Conservation (phyloP, 768 basidiomycete genomes). For the Termitomyces sp. region DNA sequence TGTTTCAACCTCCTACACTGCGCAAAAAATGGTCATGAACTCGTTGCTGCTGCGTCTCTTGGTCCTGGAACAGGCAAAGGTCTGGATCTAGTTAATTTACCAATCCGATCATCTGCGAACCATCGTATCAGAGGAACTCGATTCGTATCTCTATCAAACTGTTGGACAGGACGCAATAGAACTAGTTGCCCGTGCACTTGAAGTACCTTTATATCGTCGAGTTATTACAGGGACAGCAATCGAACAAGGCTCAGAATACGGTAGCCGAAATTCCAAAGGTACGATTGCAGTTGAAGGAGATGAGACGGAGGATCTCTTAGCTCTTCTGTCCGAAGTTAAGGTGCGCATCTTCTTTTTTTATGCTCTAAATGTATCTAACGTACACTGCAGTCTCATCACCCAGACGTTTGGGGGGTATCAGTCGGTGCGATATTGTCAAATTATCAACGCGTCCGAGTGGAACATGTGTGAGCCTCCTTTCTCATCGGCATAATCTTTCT, state of each 20-base stretch:
- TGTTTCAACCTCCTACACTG: constrained; percentile 95
- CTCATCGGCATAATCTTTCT: neutral
- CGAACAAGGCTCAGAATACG: constrained; percentile 83
- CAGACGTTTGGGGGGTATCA: constrained; percentile 80
- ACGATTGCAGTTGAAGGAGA: constrained; percentile 62
- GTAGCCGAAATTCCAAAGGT: constrained; percentile 46
- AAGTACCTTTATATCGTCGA: constrained; percentile 78
- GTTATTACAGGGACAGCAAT: constrained; percentile 79
- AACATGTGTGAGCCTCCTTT: constrained; percentile 75
- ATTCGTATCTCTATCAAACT: constrained; percentile 99
- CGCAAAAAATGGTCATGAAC: constrained; percentile 75
- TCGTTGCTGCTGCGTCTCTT: constrained; percentile 85
- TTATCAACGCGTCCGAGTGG: constrained; percentile 94
- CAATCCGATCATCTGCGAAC: constrained; percentile 16
- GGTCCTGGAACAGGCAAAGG: constrained; percentile 84
- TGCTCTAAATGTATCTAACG: neutral
- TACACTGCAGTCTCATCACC: constrained; percentile 54
- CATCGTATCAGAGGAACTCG: constrained; percentile 79
- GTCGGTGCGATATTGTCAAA: constrained; percentile 97
- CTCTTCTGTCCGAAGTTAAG: constrained; percentile 68
- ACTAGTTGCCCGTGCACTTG: constrained; percentile 77
- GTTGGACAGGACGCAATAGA: constrained; percentile 94
- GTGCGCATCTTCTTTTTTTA: constrained; percentile 30
- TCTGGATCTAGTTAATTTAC: constrained; percentile 28
- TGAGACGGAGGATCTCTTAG: constrained; percentile 92